These are phyloP conservation scores for Globisporangium lucens DNA, from an alignment of 352 stramenopile genomes.

Conservation along the genomic window DNA sequence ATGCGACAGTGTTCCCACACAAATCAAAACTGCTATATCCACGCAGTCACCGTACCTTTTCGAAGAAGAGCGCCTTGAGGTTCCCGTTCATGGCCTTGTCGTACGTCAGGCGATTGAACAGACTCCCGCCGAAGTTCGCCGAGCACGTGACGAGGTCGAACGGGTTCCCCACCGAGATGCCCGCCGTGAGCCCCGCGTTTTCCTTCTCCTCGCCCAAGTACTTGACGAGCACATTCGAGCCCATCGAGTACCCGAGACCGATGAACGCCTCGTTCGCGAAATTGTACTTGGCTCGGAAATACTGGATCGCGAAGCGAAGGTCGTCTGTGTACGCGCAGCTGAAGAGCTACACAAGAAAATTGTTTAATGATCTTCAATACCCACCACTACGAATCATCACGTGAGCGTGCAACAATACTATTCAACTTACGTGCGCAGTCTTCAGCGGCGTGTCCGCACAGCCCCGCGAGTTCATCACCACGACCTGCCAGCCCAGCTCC, in stretches of 20 bases:
- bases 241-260: slow-evolving; percentile 71
- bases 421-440: slow-evolving; percentile 16
- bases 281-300: slow-evolving; percentile 38
- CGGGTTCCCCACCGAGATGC: slow-evolving; percentile 68
- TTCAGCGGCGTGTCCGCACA: slow-evolving; percentile 36
- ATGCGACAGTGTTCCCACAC: background rate
- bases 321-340: slow-evolving; percentile 49
- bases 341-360: slow-evolving; percentile 27
- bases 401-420: no score
- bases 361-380: background rate
- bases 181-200: slow-evolving; percentile 38
- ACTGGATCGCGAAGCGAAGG: slow-evolving; percentile 39
- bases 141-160: slow-evolving; percentile 62
- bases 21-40: no score
- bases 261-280: slow-evolving; percentile 48
- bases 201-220: slow-evolving; percentile 66
- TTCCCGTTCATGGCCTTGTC: slow-evolving; percentile 56
- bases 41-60: slow-evolving; percentile 23
- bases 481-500: slow-evolving; percentile 33
- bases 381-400: background rate
- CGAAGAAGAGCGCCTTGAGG: slow-evolving; percentile 61
- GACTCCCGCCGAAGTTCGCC: slow-evolving; percentile 39
- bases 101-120: slow-evolving; percentile 65
- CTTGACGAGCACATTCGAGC: slow-evolving; percentile 77
- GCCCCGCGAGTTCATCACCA: slow-evolving; percentile 46